Evolutionary conservation across 176 grass and related monocot genomes (phyloP), one percentile per base, ranked within the genome.

Genomic region (Neostapfia colusana): DNA sequence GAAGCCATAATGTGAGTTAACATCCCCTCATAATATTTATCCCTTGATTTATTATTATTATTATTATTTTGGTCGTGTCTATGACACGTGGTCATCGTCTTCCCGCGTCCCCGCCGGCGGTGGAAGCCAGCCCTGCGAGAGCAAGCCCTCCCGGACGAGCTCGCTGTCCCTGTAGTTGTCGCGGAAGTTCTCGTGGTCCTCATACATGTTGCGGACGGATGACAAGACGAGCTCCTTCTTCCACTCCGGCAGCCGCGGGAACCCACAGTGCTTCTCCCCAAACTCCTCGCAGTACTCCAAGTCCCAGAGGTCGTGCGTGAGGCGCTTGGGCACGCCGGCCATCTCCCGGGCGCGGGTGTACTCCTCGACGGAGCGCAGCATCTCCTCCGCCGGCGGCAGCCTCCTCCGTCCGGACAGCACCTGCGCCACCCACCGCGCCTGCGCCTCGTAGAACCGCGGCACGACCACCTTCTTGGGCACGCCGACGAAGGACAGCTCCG

Each of bases 171-270:
- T 4, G 44, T 46, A 46, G 7, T 37, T 14, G 18, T 86, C 84
- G 8, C 84, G 72, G 27, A 65, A 87, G 11, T 12, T 77, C 57
- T 87, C 85, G 2, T 37, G 7, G 16, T 82, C 68, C 0, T 31
- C 23, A 0, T 5, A 7, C n/a, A 13, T 27, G 11, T 53, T 9
- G 0, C 0, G 6, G 0, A 46, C 8, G 0, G 10, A 58, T 0
- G 31, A 39, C 14, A 2, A 0, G 1, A 28, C 0, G 9, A 77
- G 26, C 44, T 77, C 56, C 31, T 16, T 82, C 79, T 44, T 87
- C 85, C 85, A 87, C 11, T 72, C 72, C 43, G 6, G 41, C 51
- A 55, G 51, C 51, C 20, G 36, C 16, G 79, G 72, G 57, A 87
- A 72, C 1, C 31, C 85, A 1, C 65, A 37, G 41, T 49, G 55